Evolutionary conservation across 2,329 filamentous ascomycete genomes (phyloP).

Genomic region (Aspergillus sp.): DNA sequence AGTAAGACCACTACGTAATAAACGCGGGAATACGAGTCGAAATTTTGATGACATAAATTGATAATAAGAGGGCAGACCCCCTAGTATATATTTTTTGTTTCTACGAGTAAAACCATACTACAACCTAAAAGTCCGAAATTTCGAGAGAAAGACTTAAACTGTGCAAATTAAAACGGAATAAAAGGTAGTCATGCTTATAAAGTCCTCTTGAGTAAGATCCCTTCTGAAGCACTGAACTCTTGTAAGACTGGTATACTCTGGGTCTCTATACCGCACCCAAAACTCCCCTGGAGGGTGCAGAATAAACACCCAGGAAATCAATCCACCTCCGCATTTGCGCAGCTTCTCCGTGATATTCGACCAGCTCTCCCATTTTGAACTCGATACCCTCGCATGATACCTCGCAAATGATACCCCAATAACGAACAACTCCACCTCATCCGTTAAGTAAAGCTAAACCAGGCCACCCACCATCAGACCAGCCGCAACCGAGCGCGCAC

Average conservation of each 20-base stretch:
- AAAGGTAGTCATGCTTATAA: too few species aligned
- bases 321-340: constrained; percentile 8
- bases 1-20: neutral
- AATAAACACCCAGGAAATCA: neutral
- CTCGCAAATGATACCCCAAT: neutral
- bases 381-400: neutral
- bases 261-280: neutral
- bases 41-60: too few species aligned
- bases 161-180: too few species aligned
- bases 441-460: too few species aligned
- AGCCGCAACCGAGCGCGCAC: neutral
- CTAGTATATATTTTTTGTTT: too few species aligned
- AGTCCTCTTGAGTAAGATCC: too few species aligned
- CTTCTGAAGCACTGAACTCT: too few species aligned
- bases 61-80: too few species aligned
- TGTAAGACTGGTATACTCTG: neutral
- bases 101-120: too few species aligned
- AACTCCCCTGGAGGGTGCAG: neutral
- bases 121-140: too few species aligned
- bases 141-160: too few species aligned
- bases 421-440: neutral
- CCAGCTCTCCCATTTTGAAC: neutral
- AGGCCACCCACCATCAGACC: neutral
- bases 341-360: neutral
- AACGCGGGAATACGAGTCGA: neutral